These are phyloP conservation scores for Diddensiella caesifluorescens DNA, from an alignment of 805 yeast species.

Conservation along the genomic window DNA sequence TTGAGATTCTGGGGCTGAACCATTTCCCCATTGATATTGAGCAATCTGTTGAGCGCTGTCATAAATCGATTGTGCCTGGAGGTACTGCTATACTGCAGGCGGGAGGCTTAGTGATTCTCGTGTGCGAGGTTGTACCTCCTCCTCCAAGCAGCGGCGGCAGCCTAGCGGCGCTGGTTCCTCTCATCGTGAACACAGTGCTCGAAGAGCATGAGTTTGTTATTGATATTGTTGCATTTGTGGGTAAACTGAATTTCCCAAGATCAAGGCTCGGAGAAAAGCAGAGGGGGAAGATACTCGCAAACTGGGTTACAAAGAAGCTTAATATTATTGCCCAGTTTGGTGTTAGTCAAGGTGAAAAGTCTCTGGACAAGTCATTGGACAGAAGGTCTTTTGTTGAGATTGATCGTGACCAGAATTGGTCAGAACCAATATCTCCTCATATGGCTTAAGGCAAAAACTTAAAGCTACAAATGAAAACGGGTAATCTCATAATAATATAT, in stretches of 20 bases:
- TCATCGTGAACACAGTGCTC: constrained; percentile 71
- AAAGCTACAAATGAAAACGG: constrained; percentile 1
- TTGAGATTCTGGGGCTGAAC: constrained; percentile 86
- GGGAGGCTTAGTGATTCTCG: constrained; percentile 70
- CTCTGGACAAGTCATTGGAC: constrained; percentile 13
- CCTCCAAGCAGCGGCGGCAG: constrained; percentile 22
- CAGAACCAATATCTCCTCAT: constrained; percentile 1
- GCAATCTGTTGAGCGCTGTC: constrained; percentile 51
- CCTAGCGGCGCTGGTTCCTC: constrained; percentile 73
- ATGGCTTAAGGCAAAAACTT: not conserved
- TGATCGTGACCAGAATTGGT: not conserved
- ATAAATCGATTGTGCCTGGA: constrained; percentile 38
- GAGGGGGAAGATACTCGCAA: constrained; percentile 57
- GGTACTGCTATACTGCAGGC: constrained; percentile 68
- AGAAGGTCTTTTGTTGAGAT: constrained; percentile 1
- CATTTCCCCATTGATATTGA: constrained; percentile 88
- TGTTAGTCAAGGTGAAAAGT: constrained; percentile 21
- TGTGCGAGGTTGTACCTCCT: constrained; percentile 56
- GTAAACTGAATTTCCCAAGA: constrained; percentile 55
- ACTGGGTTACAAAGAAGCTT: constrained; percentile 50
- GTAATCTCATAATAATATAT: constrained; percentile 1
- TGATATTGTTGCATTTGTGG: constrained; percentile 79
- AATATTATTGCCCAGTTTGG: constrained; percentile 24
- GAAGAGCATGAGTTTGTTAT: constrained; percentile 75
- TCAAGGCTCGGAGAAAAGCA: constrained; percentile 74